Conservation (phyloP, 2,329 filamentous ascomycete species). For the Neofusicoccum sp. region DNA sequence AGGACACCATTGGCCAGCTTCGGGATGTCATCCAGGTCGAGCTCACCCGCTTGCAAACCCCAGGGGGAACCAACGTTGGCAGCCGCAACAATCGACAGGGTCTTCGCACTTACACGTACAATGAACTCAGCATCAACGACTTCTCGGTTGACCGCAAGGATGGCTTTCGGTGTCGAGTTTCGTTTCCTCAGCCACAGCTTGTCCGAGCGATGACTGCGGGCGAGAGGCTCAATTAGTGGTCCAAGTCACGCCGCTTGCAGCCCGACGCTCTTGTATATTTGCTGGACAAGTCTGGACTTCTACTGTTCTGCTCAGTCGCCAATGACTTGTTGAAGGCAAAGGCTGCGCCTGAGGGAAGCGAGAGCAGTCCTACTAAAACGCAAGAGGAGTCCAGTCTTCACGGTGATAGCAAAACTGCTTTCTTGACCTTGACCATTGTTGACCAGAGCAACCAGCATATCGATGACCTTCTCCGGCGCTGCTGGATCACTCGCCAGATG, state of each 20-base stretch:
- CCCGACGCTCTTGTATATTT: slow-evolving; percentile 31
- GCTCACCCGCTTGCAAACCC: slow-evolving; percentile 2
- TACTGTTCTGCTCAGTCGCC: slow-evolving; percentile 33
- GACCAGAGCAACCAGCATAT: slow-evolving; percentile 23
- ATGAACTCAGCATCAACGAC: slow-evolving; percentile 26
- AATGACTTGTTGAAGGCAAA: slow-evolving; percentile 17
- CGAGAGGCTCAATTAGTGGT: slow-evolving; percentile 34
- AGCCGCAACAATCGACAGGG: slow-evolving; percentile 25
- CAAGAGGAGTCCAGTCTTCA: slow-evolving; percentile 23
- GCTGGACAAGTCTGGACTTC: slow-evolving; percentile 28
- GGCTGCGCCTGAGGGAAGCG: neutral
- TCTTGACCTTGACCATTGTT: slow-evolving; percentile 27
- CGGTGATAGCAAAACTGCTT: slow-evolving; percentile 18
- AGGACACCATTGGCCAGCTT: slow-evolving; percentile 58
- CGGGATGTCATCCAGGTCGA: slow-evolving; percentile 42
- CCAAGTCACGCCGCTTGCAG: slow-evolving; percentile 31
- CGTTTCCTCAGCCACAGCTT: slow-evolving; percentile 28
- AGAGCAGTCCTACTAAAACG: no score
- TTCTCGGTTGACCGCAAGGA: slow-evolving; percentile 25
- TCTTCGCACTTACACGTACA: slow-evolving; percentile 29
- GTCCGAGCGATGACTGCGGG: slow-evolving; percentile 23
- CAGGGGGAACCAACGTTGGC: slow-evolving; percentile 11
- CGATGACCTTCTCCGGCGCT: slow-evolving; percentile 25
- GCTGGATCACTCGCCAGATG: slow-evolving; percentile 22
- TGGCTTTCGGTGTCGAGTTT: slow-evolving; percentile 29